These are phyloP conservation scores for Vitellaria paradoxa DNA, from an alignment of 179 eudicot genomes.

Conservation along the genomic window DNA sequence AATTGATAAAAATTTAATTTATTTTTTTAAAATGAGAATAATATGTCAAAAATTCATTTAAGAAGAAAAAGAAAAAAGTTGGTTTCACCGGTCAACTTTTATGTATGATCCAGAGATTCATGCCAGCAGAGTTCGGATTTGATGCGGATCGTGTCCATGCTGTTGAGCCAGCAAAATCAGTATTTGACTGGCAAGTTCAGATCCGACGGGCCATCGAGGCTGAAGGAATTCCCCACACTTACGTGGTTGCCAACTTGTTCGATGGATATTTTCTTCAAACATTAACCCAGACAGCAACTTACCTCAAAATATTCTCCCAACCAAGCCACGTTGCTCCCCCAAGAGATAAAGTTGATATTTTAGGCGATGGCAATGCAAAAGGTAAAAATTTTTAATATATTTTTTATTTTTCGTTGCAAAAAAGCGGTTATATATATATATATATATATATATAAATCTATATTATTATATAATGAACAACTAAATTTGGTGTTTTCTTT, in stretches of 20 bases:
- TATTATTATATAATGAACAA: too few species aligned
- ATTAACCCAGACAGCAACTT: constrained; percentile 25
- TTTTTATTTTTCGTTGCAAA: too few species aligned
- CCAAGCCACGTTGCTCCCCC: constrained; percentile 24
- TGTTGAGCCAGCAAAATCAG: constrained; percentile 60
- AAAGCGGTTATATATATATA: too few species aligned
- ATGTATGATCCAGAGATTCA: constrained; percentile 23
- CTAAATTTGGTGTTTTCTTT: too few species aligned
- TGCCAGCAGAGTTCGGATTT: constrained; percentile 40
- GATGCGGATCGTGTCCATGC: constrained; percentile 56
- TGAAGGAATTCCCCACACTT: constrained; percentile 58
- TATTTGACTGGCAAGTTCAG: constrained; percentile 33
- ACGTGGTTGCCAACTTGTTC: constrained; percentile 27
- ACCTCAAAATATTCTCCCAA: too few species aligned
- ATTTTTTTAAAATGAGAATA: too few species aligned
- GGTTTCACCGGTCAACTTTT: too few species aligned
- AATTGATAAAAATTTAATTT: too few species aligned
- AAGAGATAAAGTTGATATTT: constrained; percentile 33
- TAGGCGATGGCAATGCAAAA: constrained; percentile 43
- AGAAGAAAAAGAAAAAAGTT: too few species aligned
- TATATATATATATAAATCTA: too few species aligned
- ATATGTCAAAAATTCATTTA: too few species aligned
- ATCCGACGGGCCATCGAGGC: constrained; percentile 58
- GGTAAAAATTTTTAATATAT: constrained; percentile 14
- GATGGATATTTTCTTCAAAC: constrained; percentile 27